Evolutionary conservation across 306 rosid genomes (phyloP).

Genomic region (Pterocarpus santalinus): DNA sequence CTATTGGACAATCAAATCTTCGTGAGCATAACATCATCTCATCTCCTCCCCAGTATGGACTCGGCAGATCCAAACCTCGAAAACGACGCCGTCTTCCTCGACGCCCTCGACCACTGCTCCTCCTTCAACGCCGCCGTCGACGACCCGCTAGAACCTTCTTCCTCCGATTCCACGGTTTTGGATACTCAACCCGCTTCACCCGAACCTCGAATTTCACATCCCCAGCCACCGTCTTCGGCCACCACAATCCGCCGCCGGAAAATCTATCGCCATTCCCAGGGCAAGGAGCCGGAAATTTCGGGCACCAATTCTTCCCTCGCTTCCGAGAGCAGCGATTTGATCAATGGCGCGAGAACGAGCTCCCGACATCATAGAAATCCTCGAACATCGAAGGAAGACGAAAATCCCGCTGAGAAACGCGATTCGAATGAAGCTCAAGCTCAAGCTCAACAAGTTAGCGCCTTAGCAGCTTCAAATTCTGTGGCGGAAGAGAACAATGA

Average conservation of each 20-base stretch:
- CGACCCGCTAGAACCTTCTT: slow-evolving; percentile 51
- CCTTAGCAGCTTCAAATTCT: background rate
- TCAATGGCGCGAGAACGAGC: slow-evolving; percentile 36
- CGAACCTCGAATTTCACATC: slow-evolving; percentile 21
- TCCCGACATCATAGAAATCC: slow-evolving; percentile 21
- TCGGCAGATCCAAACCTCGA: slow-evolving; percentile 46
- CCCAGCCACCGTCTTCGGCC: slow-evolving; percentile 32
- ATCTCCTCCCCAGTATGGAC: slow-evolving; percentile 52
- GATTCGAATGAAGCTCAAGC: slow-evolving; percentile 36
- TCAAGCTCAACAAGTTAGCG: slow-evolving; percentile 8
- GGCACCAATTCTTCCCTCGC: slow-evolving; percentile 33
- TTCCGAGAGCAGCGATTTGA: slow-evolving; percentile 38
- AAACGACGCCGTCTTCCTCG: slow-evolving; percentile 57
- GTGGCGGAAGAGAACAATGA: slow-evolving; percentile 47
- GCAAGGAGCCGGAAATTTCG: slow-evolving; percentile 35
- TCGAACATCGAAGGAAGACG: slow-evolving; percentile 43
- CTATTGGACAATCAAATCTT: background rate
- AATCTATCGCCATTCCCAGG: background rate
- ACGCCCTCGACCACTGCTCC: slow-evolving; percentile 47
- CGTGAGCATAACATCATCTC: background rate
- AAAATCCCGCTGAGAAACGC: slow-evolving; percentile 29
- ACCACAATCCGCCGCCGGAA: slow-evolving; percentile 59
- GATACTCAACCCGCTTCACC: slow-evolving; percentile 14
- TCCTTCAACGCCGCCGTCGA: slow-evolving; percentile 32
- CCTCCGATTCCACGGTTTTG: slow-evolving; percentile 46